These are phyloP conservation scores for Pseudonitzschia delicatissima DNA, from an alignment of 108 stramenopile genomes.

Conservation along the genomic window DNA sequence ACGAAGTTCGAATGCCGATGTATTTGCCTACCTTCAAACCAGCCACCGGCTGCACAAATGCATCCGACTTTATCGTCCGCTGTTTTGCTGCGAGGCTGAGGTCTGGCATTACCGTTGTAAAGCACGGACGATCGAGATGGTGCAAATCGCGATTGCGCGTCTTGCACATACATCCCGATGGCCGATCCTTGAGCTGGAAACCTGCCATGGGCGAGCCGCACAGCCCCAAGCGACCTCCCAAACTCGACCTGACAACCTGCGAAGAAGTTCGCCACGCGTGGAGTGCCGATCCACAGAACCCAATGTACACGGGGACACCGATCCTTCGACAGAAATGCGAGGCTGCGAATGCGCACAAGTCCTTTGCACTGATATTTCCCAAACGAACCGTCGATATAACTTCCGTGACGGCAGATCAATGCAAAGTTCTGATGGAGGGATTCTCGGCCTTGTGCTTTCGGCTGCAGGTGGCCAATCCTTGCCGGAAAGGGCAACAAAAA, in stretches of 20 bases:
- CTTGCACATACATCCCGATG: constrained; percentile 87
- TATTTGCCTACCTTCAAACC: constrained; percentile 84
- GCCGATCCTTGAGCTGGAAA: constrained; percentile 80
- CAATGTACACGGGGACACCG: constrained; percentile 87
- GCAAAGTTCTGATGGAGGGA: constrained; percentile 91
- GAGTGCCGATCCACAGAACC: constrained; percentile 87
- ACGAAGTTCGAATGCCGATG: constrained; percentile 89
- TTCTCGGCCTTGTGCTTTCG: constrained; percentile 86
- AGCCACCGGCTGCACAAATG: constrained; percentile 89
- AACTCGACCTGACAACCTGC: constrained; percentile 81
- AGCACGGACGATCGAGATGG: constrained; percentile 85
- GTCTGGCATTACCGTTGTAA: constrained; percentile 84
- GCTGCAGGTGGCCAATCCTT: constrained; percentile 82
- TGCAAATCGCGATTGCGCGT: constrained; percentile 85
- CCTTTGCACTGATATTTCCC: constrained; percentile 85
- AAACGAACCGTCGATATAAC: constrained; percentile 88
- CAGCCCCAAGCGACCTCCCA: constrained; percentile 70
- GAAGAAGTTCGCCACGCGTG: constrained; percentile 86
- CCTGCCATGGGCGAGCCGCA: constrained; percentile 84
- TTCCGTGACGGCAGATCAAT: constrained; percentile 89
- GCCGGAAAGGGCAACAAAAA: constrained; percentile 42
- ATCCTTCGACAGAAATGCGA: constrained; percentile 88
- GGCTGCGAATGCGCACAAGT: constrained; percentile 87
- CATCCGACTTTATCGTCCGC: constrained; percentile 90
- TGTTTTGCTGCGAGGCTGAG: constrained; percentile 86